Conservation (phyloP, 2,329 filamentous ascomycete genomes). For the Exserohilum rostratum region DNA sequence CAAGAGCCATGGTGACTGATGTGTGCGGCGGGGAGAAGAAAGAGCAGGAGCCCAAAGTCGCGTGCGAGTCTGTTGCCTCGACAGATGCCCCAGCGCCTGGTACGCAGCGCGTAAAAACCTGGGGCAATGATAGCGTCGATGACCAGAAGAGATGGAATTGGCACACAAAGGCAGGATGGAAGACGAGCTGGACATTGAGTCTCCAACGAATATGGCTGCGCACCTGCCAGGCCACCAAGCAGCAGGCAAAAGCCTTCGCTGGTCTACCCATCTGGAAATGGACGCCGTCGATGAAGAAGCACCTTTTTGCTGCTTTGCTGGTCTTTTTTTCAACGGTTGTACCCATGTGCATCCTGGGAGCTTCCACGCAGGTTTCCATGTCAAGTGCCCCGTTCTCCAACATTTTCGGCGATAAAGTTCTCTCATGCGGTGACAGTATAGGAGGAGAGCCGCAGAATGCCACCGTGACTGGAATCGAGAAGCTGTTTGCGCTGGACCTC, state of each 20-base stretch:
- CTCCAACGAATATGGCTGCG: neutral
- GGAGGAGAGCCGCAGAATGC: slow-evolving; percentile 17
- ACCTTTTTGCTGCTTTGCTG: slow-evolving; percentile 17
- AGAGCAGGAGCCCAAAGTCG: neutral
- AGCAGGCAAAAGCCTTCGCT: neutral
- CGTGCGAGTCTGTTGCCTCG: neutral
- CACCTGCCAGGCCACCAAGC: neutral
- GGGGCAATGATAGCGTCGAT: slow-evolving; percentile 6
- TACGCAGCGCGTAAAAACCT: slow-evolving; percentile 7
- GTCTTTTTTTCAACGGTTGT: slow-evolving; percentile 11
- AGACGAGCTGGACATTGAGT: slow-evolving; percentile 2
- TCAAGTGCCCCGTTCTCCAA: slow-evolving; percentile 2
- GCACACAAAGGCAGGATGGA: neutral
- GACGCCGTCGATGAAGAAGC: slow-evolving; percentile 9
- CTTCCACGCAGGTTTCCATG: slow-evolving; percentile 5
- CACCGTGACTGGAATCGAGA: slow-evolving; percentile 29
- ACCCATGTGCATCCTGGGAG: slow-evolving; percentile 18
- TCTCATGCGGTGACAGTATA: slow-evolving; percentile 17
- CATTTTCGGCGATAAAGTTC: slow-evolving; percentile 22
- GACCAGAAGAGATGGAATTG: neutral
- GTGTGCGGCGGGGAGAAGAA: neutral
- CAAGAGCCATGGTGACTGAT: neutral
- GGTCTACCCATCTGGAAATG: slow-evolving; percentile 4
- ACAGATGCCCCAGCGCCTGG: neutral
- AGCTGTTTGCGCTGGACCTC: slow-evolving; percentile 37